Evolutionary conservation across 305 asterid species (phyloP), one percentile per base, ranked within the genome.

Genomic region (Rubia peregrina): DNA sequence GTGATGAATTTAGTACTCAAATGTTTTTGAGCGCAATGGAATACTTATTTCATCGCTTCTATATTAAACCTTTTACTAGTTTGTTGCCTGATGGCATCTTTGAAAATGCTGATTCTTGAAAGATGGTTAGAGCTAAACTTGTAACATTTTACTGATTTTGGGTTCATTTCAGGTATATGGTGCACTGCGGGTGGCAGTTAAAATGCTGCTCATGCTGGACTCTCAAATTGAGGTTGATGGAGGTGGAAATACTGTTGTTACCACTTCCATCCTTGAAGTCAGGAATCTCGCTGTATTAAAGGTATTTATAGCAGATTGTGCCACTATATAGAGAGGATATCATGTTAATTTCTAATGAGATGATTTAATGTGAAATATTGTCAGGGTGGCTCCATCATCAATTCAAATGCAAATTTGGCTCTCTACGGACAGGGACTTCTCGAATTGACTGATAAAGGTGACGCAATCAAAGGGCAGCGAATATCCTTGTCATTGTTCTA

Each of bases 181-280:
- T 75, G 98, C 98, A 57, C 83, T 90, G 66, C 86, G 96, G 81
- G 92, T 90, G 53, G 84, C 93, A 75, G 94, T 93, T 68, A 93
- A 93, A 82, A 87, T 93, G 98, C 80, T 93, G 79, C 97, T 93
- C 81, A 93, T 93, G 98, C 83, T 88, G 87, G 88, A 91, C 83
- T 90, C 98, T 65, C 80, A 83, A 79, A 90, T 93, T 72, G 87
- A 82, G 81, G 89, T 93, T 71, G 96, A 89, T 75, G 97, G 96
- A 74, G 92, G 96, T 65, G 92, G 86, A 83, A 85, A 84, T 78
- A 79, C 90, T 59, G 90, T 79, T 72, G 90, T 90, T 77, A 87
- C 95, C 67, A 84, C 88, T 44, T 93, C 98, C 46, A 80, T 93
- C 83, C 91, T 93, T 70, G 98, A 93, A 85, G 95, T 93, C 85